Percentiles rank a stretch among this genome's conserved stretches.
These are phyloP conservation scores for Aureobasidium sp. DNA, from an alignment of 2,329 filamentous ascomycete species.

Conservation along the genomic window DNA sequence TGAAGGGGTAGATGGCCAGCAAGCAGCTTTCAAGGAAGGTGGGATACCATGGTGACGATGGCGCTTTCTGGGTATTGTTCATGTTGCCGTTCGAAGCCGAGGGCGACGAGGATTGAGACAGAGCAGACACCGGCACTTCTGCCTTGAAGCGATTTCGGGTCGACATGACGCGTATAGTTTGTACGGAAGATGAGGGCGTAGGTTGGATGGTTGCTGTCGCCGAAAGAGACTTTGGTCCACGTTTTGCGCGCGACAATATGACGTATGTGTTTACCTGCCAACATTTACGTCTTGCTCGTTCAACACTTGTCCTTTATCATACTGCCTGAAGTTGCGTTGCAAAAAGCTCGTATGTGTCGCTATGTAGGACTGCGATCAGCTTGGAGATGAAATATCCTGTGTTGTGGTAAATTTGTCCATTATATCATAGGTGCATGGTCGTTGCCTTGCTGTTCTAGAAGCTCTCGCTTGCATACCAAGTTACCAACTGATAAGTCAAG, in stretches of 20 bases:
- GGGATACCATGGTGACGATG: conserved; percentile 55
- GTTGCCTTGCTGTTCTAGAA: neutral
- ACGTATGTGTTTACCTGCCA: conserved; percentile 9
- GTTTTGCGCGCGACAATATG: neutral
- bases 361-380: no score
- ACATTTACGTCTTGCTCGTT: neutral
- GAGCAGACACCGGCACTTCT: neutral
- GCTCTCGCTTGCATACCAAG: neutral
- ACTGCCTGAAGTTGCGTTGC: neutral
- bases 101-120: neutral
- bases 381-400: neutral
- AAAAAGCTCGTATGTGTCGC: neutral
- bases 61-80: neutral
- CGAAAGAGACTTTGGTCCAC: conserved; percentile 4
- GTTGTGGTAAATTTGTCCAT: neutral
- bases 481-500: neutral
- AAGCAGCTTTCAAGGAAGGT: conserved; percentile 60
- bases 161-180: neutral
- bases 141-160: conserved; percentile 3
- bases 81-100: neutral
- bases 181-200: neutral
- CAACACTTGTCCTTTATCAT: neutral
- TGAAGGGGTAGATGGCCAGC: conserved; percentile 65
- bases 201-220: neutral
- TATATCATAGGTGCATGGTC: neutral